phyloP scores from a whole-genome alignment of 306 rosid genomes.

The Castanopsis chinensis region DNA sequence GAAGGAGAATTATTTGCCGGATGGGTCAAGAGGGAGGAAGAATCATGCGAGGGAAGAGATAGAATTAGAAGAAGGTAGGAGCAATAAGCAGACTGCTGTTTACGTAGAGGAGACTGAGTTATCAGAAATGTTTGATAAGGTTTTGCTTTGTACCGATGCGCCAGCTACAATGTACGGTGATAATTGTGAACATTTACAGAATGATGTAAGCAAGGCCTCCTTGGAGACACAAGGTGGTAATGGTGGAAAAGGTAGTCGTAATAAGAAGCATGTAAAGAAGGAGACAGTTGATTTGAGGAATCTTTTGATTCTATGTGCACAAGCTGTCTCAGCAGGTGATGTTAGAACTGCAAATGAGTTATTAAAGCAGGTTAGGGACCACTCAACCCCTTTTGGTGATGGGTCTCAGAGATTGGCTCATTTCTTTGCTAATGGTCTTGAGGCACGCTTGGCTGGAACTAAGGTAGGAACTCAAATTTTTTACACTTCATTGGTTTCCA shows the following conservation, averaged over 20 bases:
- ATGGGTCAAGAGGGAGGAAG: conserved; percentile 27
- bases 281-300: conserved; percentile 52
- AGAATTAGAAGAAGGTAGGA: conserved; percentile 37
- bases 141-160: conserved; percentile 30
- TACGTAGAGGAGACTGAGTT: conserved; percentile 27
- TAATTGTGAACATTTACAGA: conserved; percentile 6
- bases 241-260: conserved; percentile 22
- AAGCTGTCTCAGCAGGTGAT: conserved; percentile 59
- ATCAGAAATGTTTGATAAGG: conserved; percentile 38
- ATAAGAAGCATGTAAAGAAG: conserved; percentile 33
- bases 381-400: conserved; percentile 63
- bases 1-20: neutral
- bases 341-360: conserved; percentile 51
- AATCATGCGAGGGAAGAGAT: conserved; percentile 34
- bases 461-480: conserved; percentile 31
- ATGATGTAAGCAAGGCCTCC: neutral
- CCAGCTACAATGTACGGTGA: conserved; percentile 1
- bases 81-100: conserved; percentile 41
- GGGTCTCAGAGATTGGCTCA: conserved; percentile 66
- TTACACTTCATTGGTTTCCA: neutral
- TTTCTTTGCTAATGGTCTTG: conserved; percentile 66
- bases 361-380: conserved; percentile 59
- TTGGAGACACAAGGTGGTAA: neutral
- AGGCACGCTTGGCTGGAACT: conserved; percentile 49
- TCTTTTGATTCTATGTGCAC: conserved; percentile 66